Base-by-base conservation (phyloP, 306 rosid species). In the Rosa rugosa region DNA sequence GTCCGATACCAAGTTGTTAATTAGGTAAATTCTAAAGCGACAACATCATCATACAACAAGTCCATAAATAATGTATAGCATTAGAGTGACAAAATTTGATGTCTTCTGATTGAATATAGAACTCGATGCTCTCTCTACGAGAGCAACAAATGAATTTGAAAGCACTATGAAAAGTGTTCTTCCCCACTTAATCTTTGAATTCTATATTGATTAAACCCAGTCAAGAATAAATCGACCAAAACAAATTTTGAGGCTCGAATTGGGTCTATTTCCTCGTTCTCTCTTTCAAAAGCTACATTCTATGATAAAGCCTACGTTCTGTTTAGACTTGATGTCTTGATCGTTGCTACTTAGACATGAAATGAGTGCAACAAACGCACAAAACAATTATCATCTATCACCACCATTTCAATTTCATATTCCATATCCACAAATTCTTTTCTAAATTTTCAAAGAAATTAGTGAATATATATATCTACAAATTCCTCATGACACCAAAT, bases 401-500 rank as follows among this genome's bases (percentile, higher is more conserved):
- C 27, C n/a, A 54, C 65, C 42, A 23, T 17, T 27, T 70, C 45
- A 77, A 51, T 36, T 40, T 12, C 27, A 22, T 34, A 27, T 71
- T 45, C 13, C 18, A 7, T 49, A 76, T 82, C 13, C 46, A 44
- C 85, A 51, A 38, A 31, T 31, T 31, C 36, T 13, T 38, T 36
- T 63, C n/a, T 2, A 34, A 31, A 12, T 12, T 25, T 11, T 11
- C 13, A 23, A 11, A 23, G 36, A 23, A 59, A 10, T 59, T 23
- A 16, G 16, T 23, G 31, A 22, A 23, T 1, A 22, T 9, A 57
- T 4, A 22, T 3, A 0, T n/a, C 0, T 8, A 56, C 62, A 23
- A 23, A 23, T 16, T 69, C 8, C 22, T 71, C 31, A 81, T 34
- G 69, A 77, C 50, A 71, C 62, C 41, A 92, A 34, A 71, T 87